Percentiles rank a stretch among this genome's conserved stretches.
Evolutionary conservation across 169 alveolate species (phyloP).

Genomic region (Cryptosporidium baileyi): DNA sequence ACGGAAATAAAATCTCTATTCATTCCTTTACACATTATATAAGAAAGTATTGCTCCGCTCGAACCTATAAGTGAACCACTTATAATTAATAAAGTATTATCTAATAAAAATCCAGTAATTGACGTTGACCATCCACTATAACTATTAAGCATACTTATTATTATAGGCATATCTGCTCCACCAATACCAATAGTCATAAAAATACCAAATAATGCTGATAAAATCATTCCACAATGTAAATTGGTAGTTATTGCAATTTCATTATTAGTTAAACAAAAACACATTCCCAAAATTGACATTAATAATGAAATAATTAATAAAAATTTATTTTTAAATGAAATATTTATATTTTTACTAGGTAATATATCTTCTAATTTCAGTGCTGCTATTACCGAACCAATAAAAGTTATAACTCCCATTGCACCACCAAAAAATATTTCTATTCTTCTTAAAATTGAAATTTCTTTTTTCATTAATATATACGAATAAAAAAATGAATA

Average conservation of each 20-base stretch:
- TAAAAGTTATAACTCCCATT: conserved; percentile 50
- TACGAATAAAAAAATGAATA: conserved; percentile 53
- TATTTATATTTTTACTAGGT: conserved; percentile 44
- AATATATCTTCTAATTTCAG: conserved; percentile 56
- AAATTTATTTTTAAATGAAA: conserved; percentile 17
- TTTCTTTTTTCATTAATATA: neutral
- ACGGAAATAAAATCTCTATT: conserved; percentile 79
- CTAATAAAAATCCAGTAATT: conserved; percentile 82
- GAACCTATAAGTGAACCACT: conserved; percentile 81
- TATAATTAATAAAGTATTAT: conserved; percentile 79
- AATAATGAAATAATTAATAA: neutral
- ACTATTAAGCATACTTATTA: conserved; percentile 84
- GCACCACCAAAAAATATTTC: conserved; percentile 43
- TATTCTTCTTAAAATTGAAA: neutral
- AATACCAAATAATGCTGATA: conserved; percentile 81
- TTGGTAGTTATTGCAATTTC: conserved; percentile 15
- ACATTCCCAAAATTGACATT: conserved; percentile 4
- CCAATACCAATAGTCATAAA: conserved; percentile 84
- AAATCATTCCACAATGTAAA: conserved; percentile 65
- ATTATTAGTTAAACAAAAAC: conserved; percentile 19
- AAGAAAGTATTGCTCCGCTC: conserved; percentile 80
- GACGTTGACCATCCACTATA: conserved; percentile 88
- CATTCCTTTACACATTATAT: conserved; percentile 82
- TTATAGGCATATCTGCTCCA: conserved; percentile 88
- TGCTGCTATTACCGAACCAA: conserved; percentile 71